Evolutionary conservation across 495 filamentous ascomycete genomes (phyloP).

Genomic region (Evernia prunastri): DNA sequence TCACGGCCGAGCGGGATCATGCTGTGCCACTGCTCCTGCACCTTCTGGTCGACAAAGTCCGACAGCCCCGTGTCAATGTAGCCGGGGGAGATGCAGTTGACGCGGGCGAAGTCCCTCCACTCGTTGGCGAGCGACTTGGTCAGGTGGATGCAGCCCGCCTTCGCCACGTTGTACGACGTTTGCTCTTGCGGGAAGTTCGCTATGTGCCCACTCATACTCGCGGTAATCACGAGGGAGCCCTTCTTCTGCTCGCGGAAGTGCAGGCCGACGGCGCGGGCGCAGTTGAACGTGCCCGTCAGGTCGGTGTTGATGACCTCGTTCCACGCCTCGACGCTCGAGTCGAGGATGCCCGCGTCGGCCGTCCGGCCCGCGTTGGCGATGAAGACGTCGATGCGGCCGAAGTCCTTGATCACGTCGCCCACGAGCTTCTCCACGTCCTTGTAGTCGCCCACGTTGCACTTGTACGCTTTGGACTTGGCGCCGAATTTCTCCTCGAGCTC

Average conservation of each 20-base stretch:
- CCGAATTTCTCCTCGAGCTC: slow-evolving; percentile 35
- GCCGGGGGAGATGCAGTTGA: slow-evolving; percentile 67
- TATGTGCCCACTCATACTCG: slow-evolving; percentile 65
- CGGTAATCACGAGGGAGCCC: slow-evolving; percentile 58
- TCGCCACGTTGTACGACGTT: slow-evolving; percentile 74
- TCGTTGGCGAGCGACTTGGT: slow-evolving; percentile 61
- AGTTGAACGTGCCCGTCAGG: slow-evolving; percentile 60
- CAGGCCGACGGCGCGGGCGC: slow-evolving; percentile 57
- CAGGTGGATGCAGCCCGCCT: slow-evolving; percentile 54
- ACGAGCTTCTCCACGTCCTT: slow-evolving; percentile 23
- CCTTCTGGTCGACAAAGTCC: slow-evolving; percentile 66
- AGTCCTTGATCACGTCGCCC: slow-evolving; percentile 51
- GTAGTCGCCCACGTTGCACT: slow-evolving; percentile 31
- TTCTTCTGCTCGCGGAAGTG: slow-evolving; percentile 57
- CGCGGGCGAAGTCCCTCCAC: slow-evolving; percentile 71
- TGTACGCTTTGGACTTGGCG: slow-evolving; percentile 62
- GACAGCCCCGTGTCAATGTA: slow-evolving; percentile 76
- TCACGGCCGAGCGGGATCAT: slow-evolving; percentile 76
- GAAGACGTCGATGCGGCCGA: slow-evolving; percentile 60
- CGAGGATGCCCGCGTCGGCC: slow-evolving; percentile 54
- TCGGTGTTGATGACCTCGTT: slow-evolving; percentile 61
- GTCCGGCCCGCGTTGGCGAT: slow-evolving; percentile 65
- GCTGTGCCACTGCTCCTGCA: slow-evolving; percentile 62
- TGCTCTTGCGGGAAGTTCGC: slow-evolving; percentile 76
- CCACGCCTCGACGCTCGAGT: slow-evolving; percentile 60